Evolutionary conservation across 2,329 filamentous ascomycete species (phyloP).

Genomic region (Aspergillus sp.): DNA sequence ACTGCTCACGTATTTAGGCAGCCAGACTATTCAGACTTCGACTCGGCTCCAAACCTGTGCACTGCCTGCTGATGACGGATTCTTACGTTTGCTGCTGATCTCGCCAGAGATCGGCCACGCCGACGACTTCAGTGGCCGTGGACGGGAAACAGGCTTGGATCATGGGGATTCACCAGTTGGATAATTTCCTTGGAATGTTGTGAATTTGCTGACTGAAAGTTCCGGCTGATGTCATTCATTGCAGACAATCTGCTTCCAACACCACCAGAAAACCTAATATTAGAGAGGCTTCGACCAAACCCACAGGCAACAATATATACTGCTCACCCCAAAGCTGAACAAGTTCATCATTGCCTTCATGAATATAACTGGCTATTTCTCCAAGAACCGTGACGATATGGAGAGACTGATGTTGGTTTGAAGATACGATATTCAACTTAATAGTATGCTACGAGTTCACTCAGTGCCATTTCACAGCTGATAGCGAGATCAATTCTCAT

Average conservation of each 20-base stretch:
- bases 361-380: constrained; percentile 5
- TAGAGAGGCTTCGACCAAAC: not conserved
- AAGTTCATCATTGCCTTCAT: not conserved
- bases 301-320: not conserved
- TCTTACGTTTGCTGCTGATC: constrained; percentile 72
- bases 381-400: constrained; percentile 2
- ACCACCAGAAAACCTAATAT: not conserved
- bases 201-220: constrained; percentile 50
- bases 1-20: not conserved
- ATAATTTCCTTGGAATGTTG: constrained; percentile 48
- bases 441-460: not conserved
- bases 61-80: constrained; percentile 71
- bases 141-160: constrained; percentile 74
- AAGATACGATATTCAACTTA: not conserved
- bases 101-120: constrained; percentile 68
- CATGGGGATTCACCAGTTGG: constrained; percentile 64
- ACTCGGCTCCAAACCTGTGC: constrained; percentile 26
- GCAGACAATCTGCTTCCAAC: constrained; percentile 55
- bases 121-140: constrained; percentile 70
- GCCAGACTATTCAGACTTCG: no score
- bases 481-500: constrained; percentile 8
- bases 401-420: not conserved
- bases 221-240: constrained; percentile 62
- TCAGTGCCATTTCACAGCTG: not conserved
- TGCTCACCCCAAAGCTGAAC: constrained; percentile 6